Percentiles rank a stretch among this genome's conserved stretches.
These are phyloP conservation scores for Clonostachys byssicola DNA, from an alignment of 2,329 filamentous ascomycete species.

Conservation along the genomic window DNA sequence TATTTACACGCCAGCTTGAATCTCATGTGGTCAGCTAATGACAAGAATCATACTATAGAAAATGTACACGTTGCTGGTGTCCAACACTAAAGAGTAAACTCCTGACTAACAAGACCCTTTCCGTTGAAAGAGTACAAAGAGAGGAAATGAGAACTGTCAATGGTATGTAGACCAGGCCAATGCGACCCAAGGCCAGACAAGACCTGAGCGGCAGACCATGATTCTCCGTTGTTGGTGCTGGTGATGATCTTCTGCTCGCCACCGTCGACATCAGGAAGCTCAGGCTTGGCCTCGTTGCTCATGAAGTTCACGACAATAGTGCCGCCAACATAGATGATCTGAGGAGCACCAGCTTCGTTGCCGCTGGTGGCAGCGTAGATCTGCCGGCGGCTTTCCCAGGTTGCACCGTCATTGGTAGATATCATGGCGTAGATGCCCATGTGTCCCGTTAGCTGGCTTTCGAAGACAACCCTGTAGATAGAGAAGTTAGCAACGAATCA, in stretches of 20 bases:
- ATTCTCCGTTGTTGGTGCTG: constrained; percentile 14
- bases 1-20: too few species aligned
- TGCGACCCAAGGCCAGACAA: constrained; percentile 15
- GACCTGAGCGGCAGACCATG: constrained; percentile 16
- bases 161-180: constrained; percentile 21
- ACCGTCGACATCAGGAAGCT: constrained; percentile 9
- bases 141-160: constrained; percentile 2
- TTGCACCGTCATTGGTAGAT: constrained; percentile 31
- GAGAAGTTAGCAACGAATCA: neutral
- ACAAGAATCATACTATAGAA: too few species aligned
- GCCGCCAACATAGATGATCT: constrained; percentile 33
- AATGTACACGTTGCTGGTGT: too few species aligned
- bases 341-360: constrained; percentile 25
- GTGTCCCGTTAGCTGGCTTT: constrained; percentile 22
- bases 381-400: constrained; percentile 27
- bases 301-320: constrained; percentile 36
- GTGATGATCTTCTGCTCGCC: constrained; percentile 20
- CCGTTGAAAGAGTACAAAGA: constrained; percentile 10
- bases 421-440: constrained; percentile 31
- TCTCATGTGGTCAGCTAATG: too few species aligned
- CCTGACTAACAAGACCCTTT: constrained; percentile 1
- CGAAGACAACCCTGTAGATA: constrained; percentile 28
- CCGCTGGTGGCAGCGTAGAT: constrained; percentile 24
- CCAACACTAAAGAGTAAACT: too few species aligned
- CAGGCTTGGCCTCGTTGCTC: constrained; percentile 32